Evolutionary conservation across 306 rosid genomes (phyloP).

Genomic region (Dicorynia guianensis): DNA sequence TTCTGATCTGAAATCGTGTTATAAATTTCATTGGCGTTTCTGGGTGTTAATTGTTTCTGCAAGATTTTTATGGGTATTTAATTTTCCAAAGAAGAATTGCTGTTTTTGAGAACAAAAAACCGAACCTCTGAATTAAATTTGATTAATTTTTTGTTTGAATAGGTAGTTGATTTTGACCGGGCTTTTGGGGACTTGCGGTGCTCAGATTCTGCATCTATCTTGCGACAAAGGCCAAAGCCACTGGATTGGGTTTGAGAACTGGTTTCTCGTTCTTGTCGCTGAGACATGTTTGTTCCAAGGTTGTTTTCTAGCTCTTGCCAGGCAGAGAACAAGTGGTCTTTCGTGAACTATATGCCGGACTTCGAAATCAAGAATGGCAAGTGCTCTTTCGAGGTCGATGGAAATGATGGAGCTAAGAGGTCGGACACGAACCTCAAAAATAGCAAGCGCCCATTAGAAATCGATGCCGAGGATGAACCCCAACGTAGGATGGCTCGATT

Average conservation of each 20-base stretch:
- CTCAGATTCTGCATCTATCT: constrained; percentile 37
- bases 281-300: constrained; percentile 85
- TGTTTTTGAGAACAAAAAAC: constrained; percentile 20
- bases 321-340: constrained; percentile 70
- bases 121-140: constrained; percentile 29
- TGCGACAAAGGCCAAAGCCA: constrained; percentile 35
- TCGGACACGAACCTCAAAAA: constrained; percentile 36
- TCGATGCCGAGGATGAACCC: constrained; percentile 40
- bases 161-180: constrained; percentile 47
- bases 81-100: not conserved
- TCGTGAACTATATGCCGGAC: constrained; percentile 62
- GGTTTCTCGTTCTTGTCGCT: constrained; percentile 34
- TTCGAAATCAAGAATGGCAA: constrained; percentile 61
- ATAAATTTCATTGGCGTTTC: constrained; percentile 8
- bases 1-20: constrained; percentile 45
- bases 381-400: constrained; percentile 58
- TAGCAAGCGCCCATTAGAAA: constrained; percentile 60
- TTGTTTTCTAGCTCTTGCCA: constrained; percentile 76
- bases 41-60: constrained; percentile 26
- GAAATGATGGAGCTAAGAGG: constrained; percentile 41
- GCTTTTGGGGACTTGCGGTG: constrained; percentile 47
- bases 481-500: constrained; percentile 44
- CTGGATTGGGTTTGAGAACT: constrained; percentile 42
- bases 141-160: constrained; percentile 51
- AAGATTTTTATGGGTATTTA: not conserved